Base-by-base conservation (phyloP, 2,329 filamentous ascomycete genomes). In the Akanthomyces uredinophilus region DNA sequence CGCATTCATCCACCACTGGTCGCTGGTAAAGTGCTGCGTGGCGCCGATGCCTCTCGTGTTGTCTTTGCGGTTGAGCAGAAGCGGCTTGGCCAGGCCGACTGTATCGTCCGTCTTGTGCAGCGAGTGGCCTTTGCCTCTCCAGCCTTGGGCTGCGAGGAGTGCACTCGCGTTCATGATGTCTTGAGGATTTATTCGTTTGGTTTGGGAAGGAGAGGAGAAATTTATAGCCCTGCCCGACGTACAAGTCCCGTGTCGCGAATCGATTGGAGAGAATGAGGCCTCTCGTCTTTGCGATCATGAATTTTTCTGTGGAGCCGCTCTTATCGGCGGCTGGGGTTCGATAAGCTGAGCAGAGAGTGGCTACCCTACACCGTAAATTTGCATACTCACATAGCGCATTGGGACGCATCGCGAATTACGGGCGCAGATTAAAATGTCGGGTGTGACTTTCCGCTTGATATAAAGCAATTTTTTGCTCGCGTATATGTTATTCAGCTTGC, bases 1-100 rank as follows among this genome's bases (percentile, higher is more conserved):
- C 13, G 95, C 95, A 63, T 91, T 89, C 75, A 96, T 82, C 95
- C 95, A 99, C 95, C 95, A 99, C 73, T 96, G 92, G 72, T 97
- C 94, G 68, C 81, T 84, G 24, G 83, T 84, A 65, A 81, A 81
- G 65, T 86, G 83, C 63, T 82, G 80, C 73, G 91, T 92, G 72
- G 90, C 87, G 60, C 94, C 94, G 5, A 98, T 80, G 27, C 94
- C 94, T 59, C 90, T 81, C 32, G 84, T 89, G 74, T 96, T 90
- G 68, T 88, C 83, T 75, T 96, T 96, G 69, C 90, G 88, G 63
- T 89, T 87, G 62, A 96, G 83, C 43, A 96, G 86, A 32, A 98
- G 83, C 5, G 94, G 94, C 68, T 90, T 90, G 29, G 87, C 86
- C 60, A 98, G 87, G 49, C 94, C 94, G 65, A 88, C 88, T 57